phyloP scores from a whole-genome alignment of 768 basidiomycete species.

The Suillus cothurnatus region DNA sequence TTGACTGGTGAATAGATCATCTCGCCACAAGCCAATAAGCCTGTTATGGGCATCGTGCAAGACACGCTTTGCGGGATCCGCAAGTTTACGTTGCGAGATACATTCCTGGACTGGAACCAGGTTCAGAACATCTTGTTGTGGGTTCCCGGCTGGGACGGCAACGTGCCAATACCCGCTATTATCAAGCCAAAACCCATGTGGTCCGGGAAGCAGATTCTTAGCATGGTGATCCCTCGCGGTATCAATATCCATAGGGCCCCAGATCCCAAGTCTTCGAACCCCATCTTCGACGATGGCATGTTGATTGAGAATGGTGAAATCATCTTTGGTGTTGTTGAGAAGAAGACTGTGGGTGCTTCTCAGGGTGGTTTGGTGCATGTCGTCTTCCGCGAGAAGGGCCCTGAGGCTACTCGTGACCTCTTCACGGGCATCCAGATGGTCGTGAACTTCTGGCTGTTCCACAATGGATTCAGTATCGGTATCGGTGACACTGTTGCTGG shows the following conservation, averaged over 20 bases:
- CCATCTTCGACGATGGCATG: constrained; percentile 91
- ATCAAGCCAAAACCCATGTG: constrained; percentile 96
- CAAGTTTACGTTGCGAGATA: constrained; percentile 95
- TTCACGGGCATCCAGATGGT: constrained; percentile 95
- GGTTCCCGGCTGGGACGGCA: constrained; percentile 97
- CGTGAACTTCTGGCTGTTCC: constrained; percentile 98
- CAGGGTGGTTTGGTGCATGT: constrained; percentile 95
- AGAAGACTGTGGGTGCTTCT: constrained; percentile 97
- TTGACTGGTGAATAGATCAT: constrained; percentile 68
- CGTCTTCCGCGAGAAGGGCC: constrained; percentile 97
- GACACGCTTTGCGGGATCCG: constrained; percentile 97
- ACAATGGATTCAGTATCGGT: constrained; percentile 98
- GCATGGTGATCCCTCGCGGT: constrained; percentile 89
- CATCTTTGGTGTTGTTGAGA: constrained; percentile 93
- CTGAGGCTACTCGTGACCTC: constrained; percentile 84
- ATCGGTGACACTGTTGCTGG: constrained; percentile 99
- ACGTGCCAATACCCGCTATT: constrained; percentile 89
- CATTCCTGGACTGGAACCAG: constrained; percentile 92
- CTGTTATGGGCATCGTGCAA: constrained; percentile 99
- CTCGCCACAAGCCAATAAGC: constrained; percentile 99
- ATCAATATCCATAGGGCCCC: constrained; percentile 89
- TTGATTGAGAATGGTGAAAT: constrained; percentile 97
- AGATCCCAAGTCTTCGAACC: constrained; percentile 77
- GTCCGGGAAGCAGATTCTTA: constrained; percentile 97
- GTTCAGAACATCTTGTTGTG: constrained; percentile 98